These are phyloP conservation scores for Geosmithia flava DNA, from an alignment of 2,329 filamentous ascomycete species.

Conservation along the genomic window DNA sequence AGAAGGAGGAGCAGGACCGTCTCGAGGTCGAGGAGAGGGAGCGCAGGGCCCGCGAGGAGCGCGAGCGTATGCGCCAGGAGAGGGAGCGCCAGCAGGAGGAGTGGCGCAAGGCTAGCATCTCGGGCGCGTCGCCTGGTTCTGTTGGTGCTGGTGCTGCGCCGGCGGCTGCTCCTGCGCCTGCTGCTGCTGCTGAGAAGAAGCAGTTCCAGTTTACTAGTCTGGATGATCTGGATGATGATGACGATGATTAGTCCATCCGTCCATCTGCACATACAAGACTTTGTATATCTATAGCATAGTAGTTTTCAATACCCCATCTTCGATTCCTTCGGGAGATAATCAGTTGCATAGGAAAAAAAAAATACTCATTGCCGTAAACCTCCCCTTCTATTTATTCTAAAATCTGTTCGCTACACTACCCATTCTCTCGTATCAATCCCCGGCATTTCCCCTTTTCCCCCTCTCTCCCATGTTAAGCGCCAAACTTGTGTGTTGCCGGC, in stretches of 20 bases:
- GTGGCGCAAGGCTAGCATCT: slow-evolving; percentile 25
- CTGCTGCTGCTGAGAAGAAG: slow-evolving; percentile 24
- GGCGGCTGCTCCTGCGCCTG: background rate
- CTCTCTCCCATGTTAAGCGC: background rate
- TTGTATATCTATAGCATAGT: too few relatives aligned
- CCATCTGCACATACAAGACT: too few relatives aligned
- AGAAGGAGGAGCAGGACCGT: slow-evolving; percentile 32
- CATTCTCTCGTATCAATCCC: background rate
- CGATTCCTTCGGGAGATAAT: too few relatives aligned
- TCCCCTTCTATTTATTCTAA: background rate
- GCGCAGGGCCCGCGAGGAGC: slow-evolving; percentile 23
- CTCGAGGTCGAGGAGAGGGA: slow-evolving; percentile 33
- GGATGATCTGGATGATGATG: slow-evolving; percentile 37
- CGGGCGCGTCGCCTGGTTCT: slow-evolving; percentile 9
- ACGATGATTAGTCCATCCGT: slow-evolving; percentile 16
- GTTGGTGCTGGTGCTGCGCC: background rate
- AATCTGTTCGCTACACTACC: background rate
- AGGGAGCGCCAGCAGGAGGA: slow-evolving; percentile 28
- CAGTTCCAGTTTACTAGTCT: slow-evolving; percentile 45
- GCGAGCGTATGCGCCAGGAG: slow-evolving; percentile 19
- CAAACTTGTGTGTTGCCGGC: background rate
- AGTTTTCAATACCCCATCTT: too few relatives aligned
- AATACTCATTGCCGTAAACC: too few relatives aligned
- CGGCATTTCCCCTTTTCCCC: background rate
- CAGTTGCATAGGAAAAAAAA: too few relatives aligned